Evolutionary conservation across 2,329 filamentous ascomycete genomes (phyloP), one percentile per base, ranked within the genome.

Genomic region (Hymenoscyphus salicellus): DNA sequence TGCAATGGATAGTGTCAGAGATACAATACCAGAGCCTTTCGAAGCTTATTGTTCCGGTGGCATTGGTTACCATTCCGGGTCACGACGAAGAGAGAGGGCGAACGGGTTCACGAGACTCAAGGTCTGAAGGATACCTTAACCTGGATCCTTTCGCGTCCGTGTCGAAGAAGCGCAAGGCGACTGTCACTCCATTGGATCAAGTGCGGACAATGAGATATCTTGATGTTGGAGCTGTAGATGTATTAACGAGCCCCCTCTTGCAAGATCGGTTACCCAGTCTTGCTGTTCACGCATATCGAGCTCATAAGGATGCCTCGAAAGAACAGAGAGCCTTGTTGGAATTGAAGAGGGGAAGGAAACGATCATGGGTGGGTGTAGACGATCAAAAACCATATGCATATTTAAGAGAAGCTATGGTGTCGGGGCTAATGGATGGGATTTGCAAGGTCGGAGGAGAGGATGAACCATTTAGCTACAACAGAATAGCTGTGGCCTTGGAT

Each of bases 381-480:
- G 91, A 94, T 70, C 86, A 92, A 71, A 90, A 93, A 75, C 92
- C 93, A 1, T 97, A 93, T 78, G 89, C 92, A 17, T 97, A 97
- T 78, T 79, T 97, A 62, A 85, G 93, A 66, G 93, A 97, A 79
- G 91, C 91, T 59, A 97, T 97, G 92, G 93, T 97, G 5, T 95
- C 92, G 1, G 89, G 89, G 63, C 83, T 97, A 64, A 95, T 97
- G 91, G 89, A 89, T 72, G 88, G 91, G 43, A 97, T 97, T 62
- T 97, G 93, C 77, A 90, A 89, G 68, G 85, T 83, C 49, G 79
- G 78, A 79, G 74, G 88, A 79, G 60, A 82, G 80, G 79, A 92
- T 79, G 79, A 89, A 79, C 77, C 84, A 79, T 78, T 89, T 79
- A 77, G 83, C 77, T 80, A 84, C 74, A 85, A 89, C 71, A 82